Evolutionary conservation across 192 early-diverging fungal species (phyloP).

Genomic region (Backusella westeae): DNA sequence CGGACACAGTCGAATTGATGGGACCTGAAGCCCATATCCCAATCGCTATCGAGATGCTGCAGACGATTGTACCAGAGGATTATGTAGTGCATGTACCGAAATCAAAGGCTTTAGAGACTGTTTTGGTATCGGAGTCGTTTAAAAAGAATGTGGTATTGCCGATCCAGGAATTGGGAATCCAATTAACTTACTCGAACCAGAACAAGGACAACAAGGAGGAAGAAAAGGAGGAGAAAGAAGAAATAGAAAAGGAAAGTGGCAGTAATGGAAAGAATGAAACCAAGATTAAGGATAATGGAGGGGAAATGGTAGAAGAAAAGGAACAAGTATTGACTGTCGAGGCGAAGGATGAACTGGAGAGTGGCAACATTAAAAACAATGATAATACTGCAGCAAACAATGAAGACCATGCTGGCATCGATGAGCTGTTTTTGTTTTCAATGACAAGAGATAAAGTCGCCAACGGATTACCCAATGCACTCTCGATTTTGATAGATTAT

Average conservation of each 20-base stretch:
- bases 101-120: neutral
- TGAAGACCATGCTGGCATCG: neutral
- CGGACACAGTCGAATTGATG: slow-evolving; percentile 50
- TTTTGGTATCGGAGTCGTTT: neutral
- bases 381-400: neutral
- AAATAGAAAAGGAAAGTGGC: neutral
- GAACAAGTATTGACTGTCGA: neutral
- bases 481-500: neutral
- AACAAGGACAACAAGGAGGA: neutral
- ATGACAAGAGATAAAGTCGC: slow-evolving; percentile 2
- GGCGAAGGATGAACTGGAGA: neutral
- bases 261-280: neutral
- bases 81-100: slow-evolving; percentile 49
- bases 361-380: neutral
- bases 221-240: neutral
- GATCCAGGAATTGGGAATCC: neutral
- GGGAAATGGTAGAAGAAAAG: neutral
- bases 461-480: neutral
- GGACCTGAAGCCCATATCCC: slow-evolving; percentile 61
- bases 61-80: slow-evolving; percentile 58
- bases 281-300: neutral
- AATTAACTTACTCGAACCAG: neutral
- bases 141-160: neutral
- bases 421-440: neutral
- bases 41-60: slow-evolving; percentile 53